phyloP scores from a whole-genome alignment of 768 basidiomycete genomes.

The Lactarius hengduanensis region DNA sequence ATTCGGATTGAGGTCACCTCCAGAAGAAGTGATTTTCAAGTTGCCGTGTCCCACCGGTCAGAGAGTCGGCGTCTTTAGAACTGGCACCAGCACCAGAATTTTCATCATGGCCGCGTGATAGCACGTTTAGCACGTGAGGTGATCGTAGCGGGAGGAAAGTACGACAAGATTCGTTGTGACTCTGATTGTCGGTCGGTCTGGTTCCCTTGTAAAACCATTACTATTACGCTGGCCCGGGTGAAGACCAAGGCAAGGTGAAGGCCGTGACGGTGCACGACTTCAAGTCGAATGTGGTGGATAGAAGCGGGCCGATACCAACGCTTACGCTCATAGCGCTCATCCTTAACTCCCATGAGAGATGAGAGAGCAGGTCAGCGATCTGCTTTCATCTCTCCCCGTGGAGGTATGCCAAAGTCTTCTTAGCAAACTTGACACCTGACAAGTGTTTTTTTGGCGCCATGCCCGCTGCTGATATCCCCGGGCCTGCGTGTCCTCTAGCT shows the following conservation, averaged over 20 bases:
- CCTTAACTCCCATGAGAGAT: background rate
- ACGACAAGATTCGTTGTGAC: background rate
- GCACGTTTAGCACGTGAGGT: too few species aligned
- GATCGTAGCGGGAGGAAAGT: background rate
- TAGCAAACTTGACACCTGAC: background rate
- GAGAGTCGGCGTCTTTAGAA: background rate
- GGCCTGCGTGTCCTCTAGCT: conserved; percentile 46
- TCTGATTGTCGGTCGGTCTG: background rate
- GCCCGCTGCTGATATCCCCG: background rate
- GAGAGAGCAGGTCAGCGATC: background rate
- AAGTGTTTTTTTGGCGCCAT: background rate
- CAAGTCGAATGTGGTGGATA: too few species aligned
- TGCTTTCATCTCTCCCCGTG: conserved; percentile 17
- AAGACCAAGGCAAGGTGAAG: too few species aligned
- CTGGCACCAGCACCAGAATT: background rate
- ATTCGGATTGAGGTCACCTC: background rate
- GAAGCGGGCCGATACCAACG: background rate
- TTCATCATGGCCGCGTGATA: too few species aligned
- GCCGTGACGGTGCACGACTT: too few species aligned
- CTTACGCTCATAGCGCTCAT: background rate
- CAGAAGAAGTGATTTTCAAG: background rate
- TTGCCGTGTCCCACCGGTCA: background rate
- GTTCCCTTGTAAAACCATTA: background rate
- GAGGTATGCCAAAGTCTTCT: background rate
- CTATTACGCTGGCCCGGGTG: too few species aligned